Evolutionary conservation across 2,329 filamentous ascomycete genomes (phyloP), one percentile per base, ranked within the genome.

Genomic region (Monilinia fructigena): DNA sequence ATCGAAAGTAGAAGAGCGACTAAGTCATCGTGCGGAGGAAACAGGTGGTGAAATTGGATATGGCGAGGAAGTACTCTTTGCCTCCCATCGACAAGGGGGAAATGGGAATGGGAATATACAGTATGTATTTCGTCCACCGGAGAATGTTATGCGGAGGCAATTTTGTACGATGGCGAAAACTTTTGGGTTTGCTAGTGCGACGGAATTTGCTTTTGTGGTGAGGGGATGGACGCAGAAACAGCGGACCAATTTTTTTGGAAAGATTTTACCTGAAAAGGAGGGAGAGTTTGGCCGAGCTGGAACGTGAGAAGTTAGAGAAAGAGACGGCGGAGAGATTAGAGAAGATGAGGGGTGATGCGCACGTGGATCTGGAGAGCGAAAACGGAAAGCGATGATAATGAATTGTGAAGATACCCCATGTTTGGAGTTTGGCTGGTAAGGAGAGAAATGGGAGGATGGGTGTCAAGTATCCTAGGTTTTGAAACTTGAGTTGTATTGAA

Each of bases 211-310:
- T 4, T 80, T 97, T 48, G 87, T 93, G 18, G 93, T 98, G 3
- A 95, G 98, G 78, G 86, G 88, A 18, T 96, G 93, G 91, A 96
- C 91, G 55, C 91, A 94, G 76, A 91, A 90, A 74, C 84, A 95
- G 79, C 81, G 94, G 74, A 84, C 90, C 68, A 87, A 89, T 71
- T 93, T 87, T 87, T 77, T 80, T 98, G 35, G 90, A 96, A 66
- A 81, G 80, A 3, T 98, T 97, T 77, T 98, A 98, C 80, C 79
- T 81, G 69, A 82, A 82, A 71, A 82, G 93, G 54, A 75, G 67
- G 61, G 74, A 75, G 58, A 69, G 54, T 18, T 47, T 75, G 48
- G 67, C 45, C n/a, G 69, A 69, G 20, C 53, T 68, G 16, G 55
- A 66, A 18, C 26, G 53, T 10, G 50, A 54, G 42, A 53, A 55